Base-by-base conservation (phyloP, 768 basidiomycete genomes). In the Lepiota subincarnata region DNA sequence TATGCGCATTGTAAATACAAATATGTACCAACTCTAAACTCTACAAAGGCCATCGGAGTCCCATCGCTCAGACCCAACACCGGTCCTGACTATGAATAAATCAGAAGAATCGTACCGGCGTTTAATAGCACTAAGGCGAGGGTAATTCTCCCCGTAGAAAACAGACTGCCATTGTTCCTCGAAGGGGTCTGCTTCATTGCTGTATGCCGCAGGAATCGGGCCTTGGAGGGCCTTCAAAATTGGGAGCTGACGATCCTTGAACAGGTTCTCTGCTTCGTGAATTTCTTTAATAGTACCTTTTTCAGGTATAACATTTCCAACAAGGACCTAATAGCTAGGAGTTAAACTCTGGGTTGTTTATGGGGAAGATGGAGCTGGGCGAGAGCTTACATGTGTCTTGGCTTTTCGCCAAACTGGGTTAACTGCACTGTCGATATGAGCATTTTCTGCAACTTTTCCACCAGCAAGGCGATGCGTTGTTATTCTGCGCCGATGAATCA, bases 401-500 rank as follows among this genome's bases (percentile, higher is more conserved):
- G 73, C 72, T 1, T 62, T 65, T 48, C 72, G 56, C 73, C 73
- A 73, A 16, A 62, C 66, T 7, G 70, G 69, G 37, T 61, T 60
- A n/a, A 72, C 59, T 14, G 72, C 69, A 10, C 60, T 66, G 19
- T 60, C 59, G 12, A 73, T 62, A 22, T 66, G 28, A 6, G 66
- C 67, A 55, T 71, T 72, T 34, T 62, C 60, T 10, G 73, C 51
- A 1, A 74, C 70, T 59, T 66, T 57, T 8, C 49, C 40, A 4
- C 49, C 49, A 24, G 39, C 40, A 11, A 41, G 8, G 16, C 34
- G 39, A 41, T 13, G 4, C 14, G 49, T 28, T 12, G 12, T 1
- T 6, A 41, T 20, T 20, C 49, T 35, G 31, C 7, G 10, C 1
- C 31, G 4, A 31, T 31, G 10, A 8, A 8, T 31, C 31, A 31